Conservation (phyloP, 148 eudicot genomes). For the Rhododendron simsii region DNA sequence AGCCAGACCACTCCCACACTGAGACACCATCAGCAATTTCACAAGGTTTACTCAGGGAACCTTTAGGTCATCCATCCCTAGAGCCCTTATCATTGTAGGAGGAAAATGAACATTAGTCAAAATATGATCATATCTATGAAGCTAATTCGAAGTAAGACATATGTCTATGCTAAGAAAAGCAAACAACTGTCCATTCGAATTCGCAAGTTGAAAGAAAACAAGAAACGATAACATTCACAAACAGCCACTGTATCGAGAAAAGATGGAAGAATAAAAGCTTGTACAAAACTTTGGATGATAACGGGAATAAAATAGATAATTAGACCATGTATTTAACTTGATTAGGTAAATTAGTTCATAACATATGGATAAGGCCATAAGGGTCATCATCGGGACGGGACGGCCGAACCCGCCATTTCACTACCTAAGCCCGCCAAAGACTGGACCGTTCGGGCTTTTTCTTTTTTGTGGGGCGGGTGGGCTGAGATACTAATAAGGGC, state of each 20-base stretch:
- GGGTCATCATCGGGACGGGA: no score
- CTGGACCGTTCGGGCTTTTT: no score
- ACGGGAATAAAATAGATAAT: neutral
- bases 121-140: neutral
- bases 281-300: neutral
- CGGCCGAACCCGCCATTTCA: no score
- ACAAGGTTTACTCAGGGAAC: conserved; percentile 48
- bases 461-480: no score
- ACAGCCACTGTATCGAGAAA: neutral
- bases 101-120: neutral
- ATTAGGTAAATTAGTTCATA: neutral
- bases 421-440: no score
- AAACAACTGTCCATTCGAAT: neutral
- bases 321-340: neutral
- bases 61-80: conserved; percentile 68
- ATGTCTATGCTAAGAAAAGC: conserved; percentile 1
- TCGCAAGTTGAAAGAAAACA: neutral
- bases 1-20: conserved; percentile 89
- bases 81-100: conserved; percentile 55
- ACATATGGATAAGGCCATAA: neutral
- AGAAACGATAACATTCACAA: neutral
- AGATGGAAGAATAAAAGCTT: neutral
- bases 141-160: neutral
- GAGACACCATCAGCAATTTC: conserved; percentile 58
- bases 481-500: no score